A percentile compares a stretch with the other conserved stretches of the same genome.
These are phyloP conservation scores for Drosera capensis DNA, from an alignment of 148 eudicot genomes.

Conservation along the genomic window DNA sequence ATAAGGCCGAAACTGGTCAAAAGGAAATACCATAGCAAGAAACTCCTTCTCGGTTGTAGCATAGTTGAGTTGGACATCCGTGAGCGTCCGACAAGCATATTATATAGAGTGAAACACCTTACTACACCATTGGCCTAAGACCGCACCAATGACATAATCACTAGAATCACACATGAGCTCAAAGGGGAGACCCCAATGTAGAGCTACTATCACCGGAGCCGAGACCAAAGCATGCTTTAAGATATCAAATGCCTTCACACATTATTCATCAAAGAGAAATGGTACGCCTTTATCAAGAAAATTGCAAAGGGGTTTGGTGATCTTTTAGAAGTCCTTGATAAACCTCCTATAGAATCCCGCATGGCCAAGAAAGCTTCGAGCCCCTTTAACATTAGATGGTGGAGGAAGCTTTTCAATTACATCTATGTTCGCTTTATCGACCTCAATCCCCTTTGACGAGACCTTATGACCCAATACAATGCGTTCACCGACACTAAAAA, in stretches of 20 bases:
- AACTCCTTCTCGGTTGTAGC: background rate
- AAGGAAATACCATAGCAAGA: background rate
- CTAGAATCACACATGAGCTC: background rate
- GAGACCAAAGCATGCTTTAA: background rate
- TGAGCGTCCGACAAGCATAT: constrained; percentile 2
- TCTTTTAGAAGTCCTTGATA: background rate
- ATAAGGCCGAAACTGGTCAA: background rate
- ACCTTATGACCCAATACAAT: background rate
- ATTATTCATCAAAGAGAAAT: background rate
- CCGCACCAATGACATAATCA: background rate
- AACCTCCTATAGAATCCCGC: background rate
- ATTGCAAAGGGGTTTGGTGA: background rate
- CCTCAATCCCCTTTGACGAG: background rate
- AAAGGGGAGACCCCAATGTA: background rate
- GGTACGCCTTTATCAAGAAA: background rate
- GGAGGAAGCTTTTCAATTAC: constrained; percentile 1
- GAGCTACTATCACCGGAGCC: background rate
- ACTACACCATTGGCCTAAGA: background rate
- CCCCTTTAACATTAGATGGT: background rate
- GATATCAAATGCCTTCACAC: background rate
- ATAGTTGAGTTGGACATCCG: background rate
- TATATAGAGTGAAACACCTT: background rate
- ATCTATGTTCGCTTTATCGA: background rate
- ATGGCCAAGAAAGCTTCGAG: background rate
- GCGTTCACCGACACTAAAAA: background rate